These are phyloP conservation scores for Colletotrichum truncatum DNA, from an alignment of 2,329 filamentous ascomycete species.

Conservation along the genomic window DNA sequence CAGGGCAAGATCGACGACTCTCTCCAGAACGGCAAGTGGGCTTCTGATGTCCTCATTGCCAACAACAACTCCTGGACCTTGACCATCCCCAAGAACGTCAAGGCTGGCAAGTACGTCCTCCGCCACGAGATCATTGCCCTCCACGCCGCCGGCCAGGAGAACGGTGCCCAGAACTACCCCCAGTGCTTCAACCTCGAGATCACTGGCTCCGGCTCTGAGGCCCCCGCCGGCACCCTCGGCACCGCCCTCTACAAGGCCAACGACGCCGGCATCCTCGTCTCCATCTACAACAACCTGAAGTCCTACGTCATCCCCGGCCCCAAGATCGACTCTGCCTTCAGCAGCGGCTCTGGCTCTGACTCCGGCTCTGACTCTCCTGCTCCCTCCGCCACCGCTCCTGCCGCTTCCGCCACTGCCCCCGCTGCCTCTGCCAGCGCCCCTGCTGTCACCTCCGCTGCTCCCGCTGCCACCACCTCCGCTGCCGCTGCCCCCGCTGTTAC, in stretches of 20 bases:
- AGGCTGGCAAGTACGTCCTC: slow-evolving; percentile 62
- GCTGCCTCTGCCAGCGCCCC: slow-evolving; percentile 36
- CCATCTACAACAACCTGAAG: slow-evolving; percentile 41
- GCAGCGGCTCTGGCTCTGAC: slow-evolving; percentile 4
- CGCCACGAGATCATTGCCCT: slow-evolving; percentile 66
- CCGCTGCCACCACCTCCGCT: slow-evolving; percentile 24
- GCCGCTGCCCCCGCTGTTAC: neutral
- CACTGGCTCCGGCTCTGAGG: slow-evolving; percentile 46
- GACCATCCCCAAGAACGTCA: slow-evolving; percentile 55
- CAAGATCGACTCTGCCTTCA: slow-evolving; percentile 10
- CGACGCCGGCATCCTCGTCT: slow-evolving; percentile 46
- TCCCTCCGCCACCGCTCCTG: slow-evolving; percentile 33
- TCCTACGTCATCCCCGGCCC: slow-evolving; percentile 45
- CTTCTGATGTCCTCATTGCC: slow-evolving; percentile 58
- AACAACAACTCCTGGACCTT: slow-evolving; percentile 57
- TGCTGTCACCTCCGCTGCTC: slow-evolving; percentile 18
- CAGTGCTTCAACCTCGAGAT: slow-evolving; percentile 61
- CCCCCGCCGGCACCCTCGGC: slow-evolving; percentile 41
- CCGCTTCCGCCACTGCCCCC: slow-evolving; percentile 17
- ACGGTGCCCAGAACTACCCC: slow-evolving; percentile 60
- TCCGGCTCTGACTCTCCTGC: slow-evolving; percentile 34
- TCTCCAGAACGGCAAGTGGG: slow-evolving; percentile 59
- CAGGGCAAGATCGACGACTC: slow-evolving; percentile 56
- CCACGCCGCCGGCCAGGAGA: slow-evolving; percentile 52
- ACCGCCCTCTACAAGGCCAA: slow-evolving; percentile 45